phyloP scores from a whole-genome alignment of 257 asterid species.

The Solanum peruvianum region DNA sequence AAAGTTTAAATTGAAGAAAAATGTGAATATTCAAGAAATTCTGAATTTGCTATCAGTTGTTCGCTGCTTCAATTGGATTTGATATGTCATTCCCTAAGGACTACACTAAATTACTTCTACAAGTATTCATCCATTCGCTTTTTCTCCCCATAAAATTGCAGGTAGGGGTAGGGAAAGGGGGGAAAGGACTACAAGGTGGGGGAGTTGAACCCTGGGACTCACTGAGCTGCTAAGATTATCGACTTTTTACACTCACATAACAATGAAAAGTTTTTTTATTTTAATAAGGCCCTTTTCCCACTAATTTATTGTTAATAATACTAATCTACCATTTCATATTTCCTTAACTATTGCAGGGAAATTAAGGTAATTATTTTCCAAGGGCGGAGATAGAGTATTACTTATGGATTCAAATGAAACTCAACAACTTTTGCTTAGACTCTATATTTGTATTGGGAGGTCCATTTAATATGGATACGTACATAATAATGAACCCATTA shows the following conservation, averaged over 20 bases:
- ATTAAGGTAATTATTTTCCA: background rate
- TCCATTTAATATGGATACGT: background rate
- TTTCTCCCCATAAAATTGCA: background rate
- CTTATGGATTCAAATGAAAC: background rate
- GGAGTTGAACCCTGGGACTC: accelerated
- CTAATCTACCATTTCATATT: background rate
- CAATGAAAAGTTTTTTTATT: no score
- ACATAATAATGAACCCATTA: background rate
- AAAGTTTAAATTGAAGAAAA: slow-evolving; percentile 12
- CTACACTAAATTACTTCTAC: slow-evolving; percentile 59
- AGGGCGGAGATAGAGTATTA: background rate
- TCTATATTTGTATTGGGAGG: background rate
- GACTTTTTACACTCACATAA: background rate
- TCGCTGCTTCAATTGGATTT: slow-evolving; percentile 28
- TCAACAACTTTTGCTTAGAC: background rate
- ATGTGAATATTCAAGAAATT: slow-evolving; percentile 18
- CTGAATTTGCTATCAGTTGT: slow-evolving; percentile 16
- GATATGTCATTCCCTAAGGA: slow-evolving; percentile 62
- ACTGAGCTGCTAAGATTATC: background rate
- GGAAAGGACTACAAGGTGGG: background rate
- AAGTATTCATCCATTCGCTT: slow-evolving; percentile 20
- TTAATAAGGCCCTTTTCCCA: background rate
- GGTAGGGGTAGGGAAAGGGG: background rate
- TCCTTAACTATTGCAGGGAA: background rate
- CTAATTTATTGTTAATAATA: background rate